These are phyloP conservation scores for Tephrocybe rancida DNA, from an alignment of 768 basidiomycete species.

Conservation along the genomic window DNA sequence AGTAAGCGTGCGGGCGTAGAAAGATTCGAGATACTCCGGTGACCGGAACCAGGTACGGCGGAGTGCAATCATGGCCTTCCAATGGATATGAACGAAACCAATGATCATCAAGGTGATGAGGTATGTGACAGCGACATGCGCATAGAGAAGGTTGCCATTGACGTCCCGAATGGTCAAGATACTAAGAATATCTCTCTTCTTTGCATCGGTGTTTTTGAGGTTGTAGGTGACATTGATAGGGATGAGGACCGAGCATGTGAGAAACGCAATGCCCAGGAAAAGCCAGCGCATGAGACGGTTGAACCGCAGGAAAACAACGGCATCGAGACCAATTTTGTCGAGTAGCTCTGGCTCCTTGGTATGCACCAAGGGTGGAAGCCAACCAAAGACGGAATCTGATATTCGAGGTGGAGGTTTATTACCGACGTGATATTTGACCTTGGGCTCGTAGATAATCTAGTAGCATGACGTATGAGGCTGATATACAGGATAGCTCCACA, in stretches of 20 bases:
- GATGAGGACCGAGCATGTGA: constrained; percentile 74
- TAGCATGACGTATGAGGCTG: constrained; percentile 27
- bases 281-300: constrained; percentile 80
- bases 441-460: constrained; percentile 90
- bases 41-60: constrained; percentile 89
- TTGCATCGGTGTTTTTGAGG: constrained; percentile 56
- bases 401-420: constrained; percentile 80
- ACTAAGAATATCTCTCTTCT: constrained; percentile 63
- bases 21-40: constrained; percentile 84
- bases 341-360: constrained; percentile 89
- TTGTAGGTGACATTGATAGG: constrained; percentile 90
- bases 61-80: constrained; percentile 77
- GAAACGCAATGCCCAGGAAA: constrained; percentile 63
- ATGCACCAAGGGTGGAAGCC: constrained; percentile 84
- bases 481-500: background rate
- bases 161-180: constrained; percentile 90
- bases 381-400: constrained; percentile 82
- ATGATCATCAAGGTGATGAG: constrained; percentile 76
- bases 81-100: constrained; percentile 71
- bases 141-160: constrained; percentile 70
- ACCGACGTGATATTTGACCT: constrained; percentile 87
- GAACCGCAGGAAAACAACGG: constrained; percentile 91
- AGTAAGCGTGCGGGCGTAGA: constrained; percentile 92
- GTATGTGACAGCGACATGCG: constrained; percentile 84
- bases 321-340: constrained; percentile 89